Base-by-base conservation (phyloP, 2,329 filamentous ascomycete species). In the Colletotrichum sp. region DNA sequence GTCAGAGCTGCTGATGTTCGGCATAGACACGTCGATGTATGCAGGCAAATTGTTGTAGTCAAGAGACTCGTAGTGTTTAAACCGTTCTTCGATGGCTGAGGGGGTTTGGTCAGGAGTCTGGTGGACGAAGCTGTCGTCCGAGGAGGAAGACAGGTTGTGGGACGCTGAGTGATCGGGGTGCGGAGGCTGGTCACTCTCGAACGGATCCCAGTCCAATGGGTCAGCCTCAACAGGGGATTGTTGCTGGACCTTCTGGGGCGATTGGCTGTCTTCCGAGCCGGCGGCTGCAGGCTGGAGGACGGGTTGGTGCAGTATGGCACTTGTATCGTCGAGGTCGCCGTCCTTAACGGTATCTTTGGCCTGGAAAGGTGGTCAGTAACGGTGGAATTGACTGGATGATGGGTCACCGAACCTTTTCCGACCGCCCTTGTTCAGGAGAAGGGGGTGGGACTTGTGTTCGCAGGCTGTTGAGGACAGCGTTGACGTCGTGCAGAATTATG, bases 281-380 rank as follows among this genome's bases (percentile, higher is more conserved):
- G 7, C 8, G 18, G 39, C 39, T 18, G 16, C 39, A 44, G 39
- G 39, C 39, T 44, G 18, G 16, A 10, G 16, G 39, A 44, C 0
- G 2, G 39, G 1, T 1, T 9, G 39, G 39, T 16, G 8, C 18
- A 44, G 39, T 2, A 5, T 10, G 5, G 1, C 26, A 0, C 1
- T 57, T 57, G 52, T 26, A 24, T 21, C 7, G 15, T 57, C 12
- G 7, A 57, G 12, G n/a, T 16, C 24, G 10, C 4, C n/a, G 6
- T 57, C 10, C 8, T 26, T 15, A 24, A 57, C 52, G 24, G 24
- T 8, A 2, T 7, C 6, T 16, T 26, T 21, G 21, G 10, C n/a
- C 52, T 57, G 15, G 52, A 4, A 15, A 21, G 21, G 24, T 57
- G 15, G 24, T 57, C 52, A 57, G 21, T 16, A 57, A 57, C 1